Evolutionary conservation across 2,329 filamentous ascomycete species (phyloP).

Genomic region (Ascochyta clinopodiicola): DNA sequence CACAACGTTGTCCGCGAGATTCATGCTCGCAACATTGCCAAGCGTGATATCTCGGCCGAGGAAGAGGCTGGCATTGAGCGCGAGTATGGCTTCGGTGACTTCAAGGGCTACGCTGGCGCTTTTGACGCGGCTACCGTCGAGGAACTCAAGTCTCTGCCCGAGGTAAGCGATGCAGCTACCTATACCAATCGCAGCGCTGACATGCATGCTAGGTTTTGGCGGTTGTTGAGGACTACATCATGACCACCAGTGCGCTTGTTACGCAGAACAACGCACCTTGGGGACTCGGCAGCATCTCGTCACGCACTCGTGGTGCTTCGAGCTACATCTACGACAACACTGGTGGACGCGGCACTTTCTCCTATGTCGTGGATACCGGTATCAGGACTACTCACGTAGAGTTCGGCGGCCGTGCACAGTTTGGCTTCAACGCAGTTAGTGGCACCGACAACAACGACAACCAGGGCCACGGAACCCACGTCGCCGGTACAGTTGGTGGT

Average conservation of each 20-base stretch:
- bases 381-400: conserved; percentile 60
- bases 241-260: conserved; percentile 30
- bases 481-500: conserved; percentile 41
- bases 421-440: conserved; percentile 37
- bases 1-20: conserved; percentile 38
- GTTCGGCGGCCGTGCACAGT: conserved; percentile 39
- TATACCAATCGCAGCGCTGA: not conserved
- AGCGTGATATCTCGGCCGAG: conserved; percentile 21
- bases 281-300: conserved; percentile 42
- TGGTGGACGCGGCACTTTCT: conserved; percentile 35
- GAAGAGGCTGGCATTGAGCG: conserved; percentile 32
- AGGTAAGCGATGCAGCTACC: conserved; percentile 20
- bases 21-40: conserved; percentile 35
- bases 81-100: conserved; percentile 37
- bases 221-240: conserved; percentile 37
- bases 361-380: conserved; percentile 71
- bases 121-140: conserved; percentile 41
- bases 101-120: conserved; percentile 42
- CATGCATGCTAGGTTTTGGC: conserved; percentile 25
- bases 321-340: conserved; percentile 37
- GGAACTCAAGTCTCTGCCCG: conserved; percentile 36
- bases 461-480: conserved; percentile 44
- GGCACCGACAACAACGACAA: conserved; percentile 30
- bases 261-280: conserved; percentile 34
- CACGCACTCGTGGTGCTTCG: conserved; percentile 22